A percentile compares a stretch with the other conserved stretches of the same genome.
phyloP scores from a whole-genome alignment of 805 yeast genomes.

The Saccharomycopsis babjevae region DNA sequence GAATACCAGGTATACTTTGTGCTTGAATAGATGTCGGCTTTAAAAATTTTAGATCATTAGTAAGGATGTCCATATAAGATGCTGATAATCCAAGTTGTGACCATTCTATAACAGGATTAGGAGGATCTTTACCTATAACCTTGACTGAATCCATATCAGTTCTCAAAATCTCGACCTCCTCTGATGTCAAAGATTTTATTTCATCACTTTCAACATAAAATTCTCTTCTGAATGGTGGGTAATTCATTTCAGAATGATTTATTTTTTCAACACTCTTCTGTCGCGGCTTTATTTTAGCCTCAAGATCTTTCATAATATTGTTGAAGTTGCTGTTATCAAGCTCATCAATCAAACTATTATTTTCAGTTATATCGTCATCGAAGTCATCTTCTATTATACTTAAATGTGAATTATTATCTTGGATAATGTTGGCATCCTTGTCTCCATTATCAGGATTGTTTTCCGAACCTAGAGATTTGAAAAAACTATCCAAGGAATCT shows the following conservation, averaged over 20 bases:
- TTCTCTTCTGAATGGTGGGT: constrained; percentile 46
- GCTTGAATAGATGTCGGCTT: constrained; percentile 83
- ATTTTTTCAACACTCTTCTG: constrained; percentile 10
- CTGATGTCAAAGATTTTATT: constrained; percentile 34
- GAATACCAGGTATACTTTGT: constrained; percentile 81
- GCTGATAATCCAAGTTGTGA: constrained; percentile 70
- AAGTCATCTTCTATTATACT: background rate
- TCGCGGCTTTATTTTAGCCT: background rate
- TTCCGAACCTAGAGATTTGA: background rate
- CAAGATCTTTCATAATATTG: constrained; percentile 10
- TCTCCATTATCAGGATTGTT: background rate
- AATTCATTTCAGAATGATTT: constrained; percentile 24
- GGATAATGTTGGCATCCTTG: background rate
- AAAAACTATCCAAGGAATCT: constrained; percentile 7
- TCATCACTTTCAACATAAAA: constrained; percentile 58
- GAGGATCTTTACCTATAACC: constrained; percentile 47
- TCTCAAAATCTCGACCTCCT: constrained; percentile 48
- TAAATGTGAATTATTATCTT: constrained; percentile 6
- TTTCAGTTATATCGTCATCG: constrained; percentile 3
- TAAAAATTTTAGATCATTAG: constrained; percentile 38
- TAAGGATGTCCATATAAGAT: constrained; percentile 42
- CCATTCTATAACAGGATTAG: constrained; percentile 68
- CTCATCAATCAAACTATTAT: constrained; percentile 3
- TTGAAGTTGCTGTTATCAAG: constrained; percentile 1
- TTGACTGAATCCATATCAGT: constrained; percentile 52